Evolutionary conservation across 78 protist genomes (phyloP), one percentile per base, ranked within the genome.

Genomic region (Thecamonas trahens): DNA sequence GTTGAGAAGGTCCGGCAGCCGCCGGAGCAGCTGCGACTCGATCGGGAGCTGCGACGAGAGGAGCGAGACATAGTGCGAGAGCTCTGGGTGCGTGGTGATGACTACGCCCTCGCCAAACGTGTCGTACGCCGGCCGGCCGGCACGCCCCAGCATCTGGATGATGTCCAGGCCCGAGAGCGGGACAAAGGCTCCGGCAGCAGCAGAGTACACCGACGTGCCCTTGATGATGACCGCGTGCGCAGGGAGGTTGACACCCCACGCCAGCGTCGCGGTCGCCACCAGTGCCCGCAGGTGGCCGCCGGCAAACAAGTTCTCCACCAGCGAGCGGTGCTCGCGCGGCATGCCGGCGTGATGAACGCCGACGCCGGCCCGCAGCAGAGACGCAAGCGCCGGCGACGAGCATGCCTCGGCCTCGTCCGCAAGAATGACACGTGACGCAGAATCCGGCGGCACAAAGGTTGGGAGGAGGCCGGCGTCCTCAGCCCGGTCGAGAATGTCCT

Each of bases 201-300:
- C n/a, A n/a, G n/a, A n/a, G 81, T 94, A 96, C 1, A 95, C 77
- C 62, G 92, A 95, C 1, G 99, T 98, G 20, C 99, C 99, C 69
- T 96, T 97, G 81, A 98, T 95, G 72, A 97, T 93, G 29, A 98
- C 99, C 1, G 97, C 74, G 77, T 97, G 97, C 5, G 99, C 99
- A 28, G 99, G 99, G 24, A 98, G 72, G 85, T 98, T 98, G 42
- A 98, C 99, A 52, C 99, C 99, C 99, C 99, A 98, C 11, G 99
- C 99, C 18, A 98, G 85, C 20, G 99, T 98, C 20, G 99, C 93
- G 0, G 99, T 98, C 13, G 96, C 86, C 44, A 94, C 89, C 15
- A 96, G 83, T 26, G 94, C 96, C 66, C 89, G 89, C n/a, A 96
- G 37, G 74, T 84, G 91, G 22, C 88, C 58, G 29, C 77, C 94